Conservation (phyloP, 371 early-diverging fungal species). For the Apophysomyces ossiformis region DNA sequence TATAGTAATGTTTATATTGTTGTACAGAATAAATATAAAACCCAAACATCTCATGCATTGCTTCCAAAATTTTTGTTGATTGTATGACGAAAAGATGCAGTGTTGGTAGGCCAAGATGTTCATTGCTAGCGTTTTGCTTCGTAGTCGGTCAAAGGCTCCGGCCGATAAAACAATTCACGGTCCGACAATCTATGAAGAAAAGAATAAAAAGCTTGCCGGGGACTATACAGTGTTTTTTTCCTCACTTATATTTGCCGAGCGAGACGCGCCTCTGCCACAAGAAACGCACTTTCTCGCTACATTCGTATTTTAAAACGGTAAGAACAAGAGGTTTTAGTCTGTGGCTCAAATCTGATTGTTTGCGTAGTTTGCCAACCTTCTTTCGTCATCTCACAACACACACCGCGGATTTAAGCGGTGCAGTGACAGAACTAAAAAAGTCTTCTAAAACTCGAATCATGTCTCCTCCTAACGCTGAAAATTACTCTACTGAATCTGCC, state of each 20-base stretch:
- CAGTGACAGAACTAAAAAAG: constrained; percentile 77
- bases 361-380: constrained; percentile 79
- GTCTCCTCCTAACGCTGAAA: constrained; percentile 43
- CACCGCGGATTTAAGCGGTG: constrained; percentile 78
- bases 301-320: constrained; percentile 40
- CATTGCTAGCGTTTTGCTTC: too few relatives aligned
- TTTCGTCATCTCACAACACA: constrained; percentile 87
- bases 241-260: constrained; percentile 8
- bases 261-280: constrained; percentile 15
- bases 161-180: neutral
- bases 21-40: too few relatives aligned
- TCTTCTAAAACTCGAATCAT: constrained; percentile 39
- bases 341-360: neutral
- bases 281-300: constrained; percentile 24
- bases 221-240: neutral
- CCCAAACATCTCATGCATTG: too few relatives aligned
- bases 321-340: neutral
- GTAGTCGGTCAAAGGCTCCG: constrained; percentile 7
- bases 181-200: neutral
- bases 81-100: too few relatives aligned
- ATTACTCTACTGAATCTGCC: constrained; percentile 29
- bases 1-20: too few relatives aligned
- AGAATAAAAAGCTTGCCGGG: neutral
- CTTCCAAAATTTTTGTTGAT: too few relatives aligned
- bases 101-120: too few relatives aligned